phyloP scores from a whole-genome alignment of 1,284 basidiomycete genomes.

The Trichosporon coremiiforme region DNA sequence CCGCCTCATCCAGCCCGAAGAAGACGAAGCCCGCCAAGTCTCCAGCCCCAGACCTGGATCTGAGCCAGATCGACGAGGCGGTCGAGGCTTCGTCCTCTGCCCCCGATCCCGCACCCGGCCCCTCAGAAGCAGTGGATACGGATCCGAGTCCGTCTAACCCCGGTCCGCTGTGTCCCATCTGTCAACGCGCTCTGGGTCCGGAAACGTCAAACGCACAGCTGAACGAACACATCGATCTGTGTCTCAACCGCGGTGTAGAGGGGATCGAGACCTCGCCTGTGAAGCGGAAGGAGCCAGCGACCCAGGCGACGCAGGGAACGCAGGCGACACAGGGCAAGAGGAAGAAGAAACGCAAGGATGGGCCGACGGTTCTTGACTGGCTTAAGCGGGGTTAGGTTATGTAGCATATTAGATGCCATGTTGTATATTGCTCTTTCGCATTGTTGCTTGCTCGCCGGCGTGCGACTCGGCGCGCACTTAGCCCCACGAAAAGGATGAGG shows the following conservation, averaged over 20 bases:
- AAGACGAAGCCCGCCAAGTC: slow-evolving; percentile 9
- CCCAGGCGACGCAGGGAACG: slow-evolving; percentile 13
- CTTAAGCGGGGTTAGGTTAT: slow-evolving; percentile 25
- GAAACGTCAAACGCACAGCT: slow-evolving; percentile 48
- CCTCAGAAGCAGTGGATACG: slow-evolving; percentile 18
- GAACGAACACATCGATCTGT: slow-evolving; percentile 55
- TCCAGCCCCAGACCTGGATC: background rate
- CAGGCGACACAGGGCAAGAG: background rate
- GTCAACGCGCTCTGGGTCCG: slow-evolving; percentile 37
- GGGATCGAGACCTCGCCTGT: slow-evolving; percentile 31
- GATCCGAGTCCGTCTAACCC: slow-evolving; percentile 26
- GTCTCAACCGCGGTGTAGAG: slow-evolving; percentile 49
- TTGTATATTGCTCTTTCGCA: background rate
- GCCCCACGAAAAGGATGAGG: too few species aligned
- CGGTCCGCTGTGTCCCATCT: slow-evolving; percentile 52
- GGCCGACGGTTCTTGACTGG: slow-evolving; percentile 36
- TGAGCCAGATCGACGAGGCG: slow-evolving; percentile 10
- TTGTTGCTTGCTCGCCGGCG: too few species aligned
- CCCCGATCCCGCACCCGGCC: background rate
- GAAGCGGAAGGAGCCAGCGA: slow-evolving; percentile 23
- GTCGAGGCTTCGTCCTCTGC: background rate
- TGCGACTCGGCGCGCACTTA: too few species aligned
- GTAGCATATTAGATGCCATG: background rate
- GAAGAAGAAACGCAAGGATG: slow-evolving; percentile 22
- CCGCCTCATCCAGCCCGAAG: slow-evolving; percentile 25